Evolutionary conservation across 1,139 yeast genomes (phyloP), one percentile per base, ranked within the genome.

Genomic region (Arxiozyma heterogenica): DNA sequence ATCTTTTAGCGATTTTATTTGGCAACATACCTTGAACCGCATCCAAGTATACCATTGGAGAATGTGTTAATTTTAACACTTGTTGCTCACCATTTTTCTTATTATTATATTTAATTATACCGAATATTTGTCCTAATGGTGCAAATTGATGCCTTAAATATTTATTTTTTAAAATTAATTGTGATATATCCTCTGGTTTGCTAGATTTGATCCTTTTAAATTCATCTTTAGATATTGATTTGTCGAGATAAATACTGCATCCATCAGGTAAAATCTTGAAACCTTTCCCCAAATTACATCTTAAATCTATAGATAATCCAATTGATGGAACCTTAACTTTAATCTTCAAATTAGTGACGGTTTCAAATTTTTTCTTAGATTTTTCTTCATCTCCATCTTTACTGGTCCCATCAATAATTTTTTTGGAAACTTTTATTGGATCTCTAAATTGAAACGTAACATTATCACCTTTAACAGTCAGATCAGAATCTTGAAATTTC

Each of bases 11-110:
- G 20, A 95, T 95, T 69, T 88, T 96, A 71, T 87, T 95, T 18
- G 96, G 96, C 70, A 86, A 84, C 90, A 89, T 84, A 56, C 95
- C 96, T 72, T 89, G 96, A 59, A 87, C 75, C 3, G 96, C 96
- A 86, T 85, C 86, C 50, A 88, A 90, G 66, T 82, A 86, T 85
- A 86, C 81, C 55, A 84, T 79, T 50, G 70, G 75, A 42, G 84
- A 84, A 6, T 58, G 53, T 30, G 74, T 72, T 55, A 81, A 70
- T 30, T 73, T 73, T 30, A 72, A 54, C n/a, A 25, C 18, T 44
- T 41, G 39, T 12, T 51, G 49, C 41, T 62, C 58, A 20, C 65
- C 68, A 45, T 62, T 62, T 50, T 69, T 69, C 1, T 44, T 41
- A 34, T 53, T 50, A 18, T 64, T 61, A 54, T 73, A 65, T 38